Base-by-base conservation (phyloP, 2,329 filamentous ascomycete species). In the Verticillium nonalfalfae region DNA sequence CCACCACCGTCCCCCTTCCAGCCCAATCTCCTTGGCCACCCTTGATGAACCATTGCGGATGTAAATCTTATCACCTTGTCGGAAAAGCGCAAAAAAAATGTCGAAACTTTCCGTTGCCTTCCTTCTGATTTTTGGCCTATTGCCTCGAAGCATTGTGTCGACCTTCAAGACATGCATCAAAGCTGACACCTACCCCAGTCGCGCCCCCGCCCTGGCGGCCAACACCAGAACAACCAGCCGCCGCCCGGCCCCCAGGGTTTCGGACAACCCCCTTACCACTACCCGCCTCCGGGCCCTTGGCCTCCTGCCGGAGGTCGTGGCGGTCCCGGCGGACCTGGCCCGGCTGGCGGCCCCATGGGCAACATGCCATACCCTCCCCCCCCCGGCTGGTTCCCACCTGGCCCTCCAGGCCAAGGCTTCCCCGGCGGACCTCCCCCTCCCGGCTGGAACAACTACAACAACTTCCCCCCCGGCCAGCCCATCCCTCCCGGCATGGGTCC, bases 41-140 rank as follows among this genome's bases (percentile, higher is more conserved):
- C 86, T 36, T 97, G 93, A 97, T 92, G 91, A 96, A 95, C 79
- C 79, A 96, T 91, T 89, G 85, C 93, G 93, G 93, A 97, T 97
- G 91, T 95, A 91, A 96, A 96, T 78, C 79, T 84, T 85, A 65
- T 65, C 64, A 73, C 83, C 81, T 85, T 85, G 84, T 87, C 89
- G 89, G 90, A 90, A 90, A 89, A 90, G 92, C 92, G 93, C 93
- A 96, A 88, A 86, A 81, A 89, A 84, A 85, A 81, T 97, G 93
- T 96, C 88, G 93, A 97, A 89, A 90, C 26, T 59, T 89, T 97
- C 93, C 93, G 93, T 97, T 97, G 93, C 93, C 93, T 97, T 97
- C 93, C 93, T 97, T 97, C 93, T 97, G 93, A 97, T 87, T 72
- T 15, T 69, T 61, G 61, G 66, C 56, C 57, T 59, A 45, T 15